Base-by-base conservation (phyloP, 495 filamentous ascomycete species). In the Ascodesmis nigricans region DNA sequence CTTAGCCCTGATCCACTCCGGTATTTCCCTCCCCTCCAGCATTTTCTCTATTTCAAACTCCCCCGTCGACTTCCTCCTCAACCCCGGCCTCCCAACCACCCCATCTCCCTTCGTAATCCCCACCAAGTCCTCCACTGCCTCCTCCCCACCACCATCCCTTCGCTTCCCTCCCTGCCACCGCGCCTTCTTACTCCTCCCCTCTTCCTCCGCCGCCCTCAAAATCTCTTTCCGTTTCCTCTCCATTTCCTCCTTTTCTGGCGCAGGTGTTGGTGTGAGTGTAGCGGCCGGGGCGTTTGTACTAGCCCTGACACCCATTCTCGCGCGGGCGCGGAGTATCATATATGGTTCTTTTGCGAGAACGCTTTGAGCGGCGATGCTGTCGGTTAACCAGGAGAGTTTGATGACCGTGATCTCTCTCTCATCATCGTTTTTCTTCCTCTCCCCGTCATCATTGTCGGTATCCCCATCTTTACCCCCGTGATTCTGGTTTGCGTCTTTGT, bases 161-260 rank as follows among this genome's bases (percentile, higher is more conserved):
- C n/a, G 28, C 30, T 33, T 33, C 13, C 6, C 5, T 14, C 30
- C 4, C 8, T 19, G 15, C 9, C 7, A 33, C 10, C 30, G 30
- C 5, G 30, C 30, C 13, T 19, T 4, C 16, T 33, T 33, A 16
- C 7, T 33, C 30, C 16, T 4, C 30, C 3, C 15, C 30, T 33
- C 30, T 17, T 14, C 16, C 30, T 17, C 4, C 30, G 30, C 30
- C 8, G 15, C 15, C 13, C 21, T 19, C 30, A 33, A 17, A 20
- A 33, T 20, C 10, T 20, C 30, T 14, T 33, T 33, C 30, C 30
- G 8, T 20, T 33, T 33, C 16, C 15, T 33, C 30, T 15, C 28
- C 5, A 14, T 13, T 13, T 9, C 5, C 5, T 30, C 9, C 6
- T 6, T 14, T 6, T 19, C 15, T 6, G 18, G 6, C 21, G 10